Evolutionary conservation across 2,329 filamentous ascomycete genomes (phyloP), one percentile per base, ranked within the genome.

Genomic region (Ceratocystis ficicola): DNA sequence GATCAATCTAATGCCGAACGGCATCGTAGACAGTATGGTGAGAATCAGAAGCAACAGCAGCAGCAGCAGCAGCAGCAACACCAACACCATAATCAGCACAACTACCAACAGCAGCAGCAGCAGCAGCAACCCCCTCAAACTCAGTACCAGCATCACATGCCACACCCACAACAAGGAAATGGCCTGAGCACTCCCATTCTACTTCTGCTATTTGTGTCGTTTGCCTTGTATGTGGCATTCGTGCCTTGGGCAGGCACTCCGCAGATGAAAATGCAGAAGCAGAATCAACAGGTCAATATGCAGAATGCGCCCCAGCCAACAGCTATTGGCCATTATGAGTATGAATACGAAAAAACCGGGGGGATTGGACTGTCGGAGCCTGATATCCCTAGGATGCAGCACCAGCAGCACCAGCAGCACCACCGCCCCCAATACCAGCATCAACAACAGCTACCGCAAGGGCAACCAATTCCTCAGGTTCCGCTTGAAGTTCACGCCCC

Each of bases 161-260:
- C 59, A 10, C 60, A 68, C 25, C 28, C 63, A 17, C 66, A 65
- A 50, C 63, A 65, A 30, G 50, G 55, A 36, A 66, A 66, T 55
- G 64, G 64, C 44, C 50, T 66, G 32, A 68, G 67, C 48, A 46
- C 61, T 55, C 67, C 67, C 12, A 68, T 66, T 55, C 36, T 66
- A 36, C 62, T 68, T 52, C 48, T 68, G 44, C 59, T 68, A 32
- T 68, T 68, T 64, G 64, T 68, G 10, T 66, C 64, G 12, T 66
- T 68, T 62, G 67, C 67, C 17, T 12, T 68, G 64, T 68, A 68
- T 62, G 67, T 68, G 44, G 62, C 67, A 55, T 68, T 68, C 32
- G 67, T 68, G 44, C 67, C 67, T 17, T 66, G 61, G 62, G 67
- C 64, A 12, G 66, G 66, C 30, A 64, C 60, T 17, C 62, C 64